Percentiles rank a stretch among this genome's conserved stretches.
Conservation (phyloP, 495 filamentous ascomycete species). For the Platismatia glauca region DNA sequence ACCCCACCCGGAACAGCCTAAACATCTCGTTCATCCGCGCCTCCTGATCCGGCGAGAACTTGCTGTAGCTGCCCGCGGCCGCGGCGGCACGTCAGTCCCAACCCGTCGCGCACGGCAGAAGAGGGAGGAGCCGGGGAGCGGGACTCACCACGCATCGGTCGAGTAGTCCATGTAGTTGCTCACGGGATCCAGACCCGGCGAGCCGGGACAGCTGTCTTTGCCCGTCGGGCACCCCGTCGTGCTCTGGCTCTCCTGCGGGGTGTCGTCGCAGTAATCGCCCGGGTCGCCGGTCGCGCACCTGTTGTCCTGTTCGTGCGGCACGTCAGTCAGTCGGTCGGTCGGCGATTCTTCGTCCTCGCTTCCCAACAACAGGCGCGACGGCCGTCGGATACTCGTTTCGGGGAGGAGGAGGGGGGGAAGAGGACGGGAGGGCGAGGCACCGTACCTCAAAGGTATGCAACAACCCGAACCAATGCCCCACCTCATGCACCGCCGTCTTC, state of each 20-base stretch:
- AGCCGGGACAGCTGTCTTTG: slow-evolving; percentile 40
- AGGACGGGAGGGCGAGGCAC: not conserved
- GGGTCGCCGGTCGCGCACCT: slow-evolving; percentile 33
- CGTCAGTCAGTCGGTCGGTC: no score
- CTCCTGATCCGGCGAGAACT: no score
- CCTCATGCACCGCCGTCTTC: slow-evolving; percentile 46
- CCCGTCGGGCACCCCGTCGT: slow-evolving; percentile 42
- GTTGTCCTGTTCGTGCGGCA: slow-evolving; percentile 25
- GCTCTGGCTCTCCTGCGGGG: slow-evolving; percentile 39
- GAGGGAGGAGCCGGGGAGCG: no score
- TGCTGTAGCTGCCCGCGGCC: slow-evolving; percentile 37
- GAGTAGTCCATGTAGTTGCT: slow-evolving; percentile 51
- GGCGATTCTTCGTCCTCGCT: no score
- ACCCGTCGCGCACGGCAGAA: no score
- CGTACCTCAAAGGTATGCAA: slow-evolving; percentile 43
- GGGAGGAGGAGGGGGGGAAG: not conserved
- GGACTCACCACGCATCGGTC: slow-evolving; percentile 39
- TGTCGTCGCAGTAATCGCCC: slow-evolving; percentile 47
- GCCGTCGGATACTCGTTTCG: not conserved
- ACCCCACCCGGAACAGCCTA: slow-evolving; percentile 29
- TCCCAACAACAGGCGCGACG: no score
- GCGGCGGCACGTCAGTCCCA: no score
- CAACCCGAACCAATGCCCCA: slow-evolving; percentile 53
- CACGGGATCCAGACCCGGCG: slow-evolving; percentile 40
- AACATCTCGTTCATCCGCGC: slow-evolving; percentile 43